Evolutionary conservation across 257 asterid genomes (phyloP).

Genomic region (Nicotiana benthamiana): DNA sequence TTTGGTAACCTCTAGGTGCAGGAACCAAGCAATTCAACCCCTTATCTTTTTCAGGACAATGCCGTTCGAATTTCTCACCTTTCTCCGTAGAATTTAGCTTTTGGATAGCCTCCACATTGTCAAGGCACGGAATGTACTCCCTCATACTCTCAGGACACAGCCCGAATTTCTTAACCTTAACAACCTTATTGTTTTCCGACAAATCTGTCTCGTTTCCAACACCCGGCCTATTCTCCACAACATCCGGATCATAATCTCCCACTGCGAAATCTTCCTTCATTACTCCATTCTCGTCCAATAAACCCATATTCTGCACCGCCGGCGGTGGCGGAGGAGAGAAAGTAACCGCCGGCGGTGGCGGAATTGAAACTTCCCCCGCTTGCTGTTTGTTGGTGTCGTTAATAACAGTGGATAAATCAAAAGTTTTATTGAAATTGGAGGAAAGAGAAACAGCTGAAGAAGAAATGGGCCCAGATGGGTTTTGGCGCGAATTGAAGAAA

Average conservation of each 20-base stretch:
- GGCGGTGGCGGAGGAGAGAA: background rate
- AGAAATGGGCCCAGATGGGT: background rate
- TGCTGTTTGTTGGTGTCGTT: conserved; percentile 22
- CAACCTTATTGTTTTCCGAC: conserved; percentile 19
- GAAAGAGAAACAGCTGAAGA: conserved; percentile 34
- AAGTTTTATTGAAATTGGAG: conserved; percentile 45
- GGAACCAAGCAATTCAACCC: conserved; percentile 78
- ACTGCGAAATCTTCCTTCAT: conserved; percentile 76
- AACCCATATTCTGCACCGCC: conserved; percentile 64
- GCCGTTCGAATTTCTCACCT: conserved; percentile 85
- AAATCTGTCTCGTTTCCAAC: conserved; percentile 35
- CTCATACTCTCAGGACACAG: conserved; percentile 60
- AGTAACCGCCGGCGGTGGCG: conserved; percentile 1
- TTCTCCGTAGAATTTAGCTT: conserved; percentile 53
- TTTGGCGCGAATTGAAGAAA: conserved; percentile 48
- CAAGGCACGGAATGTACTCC: conserved; percentile 92
- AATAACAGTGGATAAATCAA: conserved; percentile 33
- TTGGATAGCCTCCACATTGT: conserved; percentile 62
- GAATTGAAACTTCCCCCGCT: background rate
- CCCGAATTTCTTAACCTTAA: conserved; percentile 49
- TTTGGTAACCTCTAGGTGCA: conserved; percentile 73
- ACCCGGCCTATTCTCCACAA: conserved; percentile 44
- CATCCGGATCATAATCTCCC: conserved; percentile 63
- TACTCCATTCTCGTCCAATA: conserved; percentile 77
- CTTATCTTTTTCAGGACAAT: conserved; percentile 65